Evolutionary conservation across 805 yeast genomes (phyloP).

Genomic region (Starmerella sp.): DNA sequence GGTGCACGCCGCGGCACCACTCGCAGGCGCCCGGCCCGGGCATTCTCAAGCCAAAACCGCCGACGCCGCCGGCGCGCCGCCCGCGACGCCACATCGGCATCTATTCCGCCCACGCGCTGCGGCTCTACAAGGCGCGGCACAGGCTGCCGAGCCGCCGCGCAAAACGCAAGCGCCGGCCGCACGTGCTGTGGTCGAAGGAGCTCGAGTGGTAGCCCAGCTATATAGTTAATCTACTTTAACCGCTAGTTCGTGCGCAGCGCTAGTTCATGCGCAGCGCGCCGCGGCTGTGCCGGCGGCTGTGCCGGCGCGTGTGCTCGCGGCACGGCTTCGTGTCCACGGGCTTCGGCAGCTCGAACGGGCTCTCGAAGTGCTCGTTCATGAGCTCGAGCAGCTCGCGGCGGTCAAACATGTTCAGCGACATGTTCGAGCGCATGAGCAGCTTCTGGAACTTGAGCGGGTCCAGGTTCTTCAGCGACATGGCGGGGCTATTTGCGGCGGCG

Average conservation of each 20-base stretch:
- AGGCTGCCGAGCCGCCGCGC: neutral
- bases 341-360: constrained; percentile 17
- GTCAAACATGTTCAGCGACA: constrained; percentile 9
- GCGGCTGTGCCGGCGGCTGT: too few relatives aligned
- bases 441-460: constrained; percentile 14
- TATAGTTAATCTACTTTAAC: too few relatives aligned
- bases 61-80: neutral
- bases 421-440: constrained; percentile 12
- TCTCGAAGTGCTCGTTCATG: constrained; percentile 19
- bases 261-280: too few relatives aligned
- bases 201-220: neutral
- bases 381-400: constrained; percentile 12
- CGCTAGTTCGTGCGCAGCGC: too few relatives aligned
- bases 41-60: too few relatives aligned
- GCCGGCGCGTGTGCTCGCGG: too few relatives aligned
- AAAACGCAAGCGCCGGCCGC: neutral
- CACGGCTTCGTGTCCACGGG: neutral
- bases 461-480: neutral
- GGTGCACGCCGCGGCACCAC: too few relatives aligned
- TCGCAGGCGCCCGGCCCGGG: too few relatives aligned
- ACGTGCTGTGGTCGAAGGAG: neutral
- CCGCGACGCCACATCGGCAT: neutral
- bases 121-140: neutral
- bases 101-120: neutral
- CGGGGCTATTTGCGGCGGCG: too few relatives aligned